A percentile compares a stretch with the other conserved stretches of the same genome.
These are phyloP conservation scores for Amanita exitialis DNA, from an alignment of 768 basidiomycete genomes.

Conservation along the genomic window DNA sequence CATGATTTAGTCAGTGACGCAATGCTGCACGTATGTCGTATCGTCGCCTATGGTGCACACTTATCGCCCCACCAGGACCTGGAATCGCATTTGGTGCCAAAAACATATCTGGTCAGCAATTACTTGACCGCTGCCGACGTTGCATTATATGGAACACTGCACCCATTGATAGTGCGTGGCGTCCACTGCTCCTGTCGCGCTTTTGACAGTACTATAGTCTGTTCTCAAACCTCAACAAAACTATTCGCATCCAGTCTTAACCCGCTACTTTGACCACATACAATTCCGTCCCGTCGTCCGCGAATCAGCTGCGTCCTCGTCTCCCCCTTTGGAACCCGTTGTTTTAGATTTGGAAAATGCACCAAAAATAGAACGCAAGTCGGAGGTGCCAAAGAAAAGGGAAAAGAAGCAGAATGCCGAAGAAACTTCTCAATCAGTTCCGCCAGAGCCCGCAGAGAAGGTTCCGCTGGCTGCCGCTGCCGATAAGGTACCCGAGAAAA, in stretches of 20 bases:
- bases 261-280: slow-evolving; percentile 93
- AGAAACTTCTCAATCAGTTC: slow-evolving; percentile 15
- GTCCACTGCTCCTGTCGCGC: neutral
- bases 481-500: slow-evolving; percentile 26
- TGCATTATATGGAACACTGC: slow-evolving; percentile 82
- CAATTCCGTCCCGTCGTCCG: slow-evolving; percentile 63
- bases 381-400: slow-evolving; percentile 70
- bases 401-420: slow-evolving; percentile 37
- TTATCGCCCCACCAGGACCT: slow-evolving; percentile 40
- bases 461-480: slow-evolving; percentile 15
- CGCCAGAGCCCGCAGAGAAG: slow-evolving; percentile 15
- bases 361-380: slow-evolving; percentile 65
- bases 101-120: slow-evolving; percentile 82
- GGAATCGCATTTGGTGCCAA: slow-evolving; percentile 57
- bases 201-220: slow-evolving; percentile 32
- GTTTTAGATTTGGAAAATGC: slow-evolving; percentile 67
- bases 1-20: slow-evolving; percentile 36
- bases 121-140: slow-evolving; percentile 85
- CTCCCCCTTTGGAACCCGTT: slow-evolving; percentile 46
- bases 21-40: slow-evolving; percentile 36
- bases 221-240: slow-evolving; percentile 64
- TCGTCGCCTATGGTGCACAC: neutral
- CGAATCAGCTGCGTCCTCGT: slow-evolving; percentile 36
- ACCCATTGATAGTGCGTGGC: slow-evolving; percentile 64
- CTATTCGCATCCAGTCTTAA: slow-evolving; percentile 71